Evolutionary conservation across 1,139 yeast genomes (phyloP).

Genomic region (Candida neerlandica): DNA sequence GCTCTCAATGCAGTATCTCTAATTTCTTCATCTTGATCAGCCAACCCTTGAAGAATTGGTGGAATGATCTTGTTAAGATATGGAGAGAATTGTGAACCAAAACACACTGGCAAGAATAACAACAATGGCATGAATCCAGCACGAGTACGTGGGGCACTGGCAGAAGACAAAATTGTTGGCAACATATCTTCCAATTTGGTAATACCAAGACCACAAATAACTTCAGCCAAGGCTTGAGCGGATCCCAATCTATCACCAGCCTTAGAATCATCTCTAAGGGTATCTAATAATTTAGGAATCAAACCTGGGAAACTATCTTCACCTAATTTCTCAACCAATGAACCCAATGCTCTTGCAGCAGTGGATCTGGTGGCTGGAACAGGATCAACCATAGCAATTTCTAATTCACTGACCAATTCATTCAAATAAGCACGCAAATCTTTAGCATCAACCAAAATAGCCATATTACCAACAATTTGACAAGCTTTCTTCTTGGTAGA

Average conservation of each 20-base stretch:
- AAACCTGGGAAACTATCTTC: constrained; percentile 94
- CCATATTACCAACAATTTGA: constrained; percentile 98
- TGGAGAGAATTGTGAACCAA: constrained; percentile 90
- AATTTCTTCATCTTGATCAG: constrained; percentile 84
- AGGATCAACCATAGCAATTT: constrained; percentile 96
- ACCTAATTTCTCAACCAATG: constrained; percentile 92
- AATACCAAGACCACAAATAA: constrained; percentile 87
- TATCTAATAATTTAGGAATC: constrained; percentile 75
- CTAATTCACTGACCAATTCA: constrained; percentile 77
- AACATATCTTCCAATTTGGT: constrained; percentile 84
- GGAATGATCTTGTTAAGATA: constrained; percentile 85
- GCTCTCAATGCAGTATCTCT: constrained; percentile 91
- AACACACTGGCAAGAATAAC: constrained; percentile 89
- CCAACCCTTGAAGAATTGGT: constrained; percentile 87
- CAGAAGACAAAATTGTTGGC: constrained; percentile 77
- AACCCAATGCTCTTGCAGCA: constrained; percentile 96
- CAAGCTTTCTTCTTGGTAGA: constrained; percentile 96
- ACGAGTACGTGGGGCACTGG: constrained; percentile 68
- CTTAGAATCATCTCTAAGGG: constrained; percentile 77
- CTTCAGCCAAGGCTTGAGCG: constrained; percentile 96
- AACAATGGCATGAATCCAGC: constrained; percentile 93
- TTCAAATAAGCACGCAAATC: constrained; percentile 85
- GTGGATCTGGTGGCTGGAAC: constrained; percentile 97
- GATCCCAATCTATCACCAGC: constrained; percentile 95
- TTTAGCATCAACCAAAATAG: constrained; percentile 85